Evolutionary conservation across 768 basidiomycete genomes (phyloP).

Genomic region (Tricholoma terreum): DNA sequence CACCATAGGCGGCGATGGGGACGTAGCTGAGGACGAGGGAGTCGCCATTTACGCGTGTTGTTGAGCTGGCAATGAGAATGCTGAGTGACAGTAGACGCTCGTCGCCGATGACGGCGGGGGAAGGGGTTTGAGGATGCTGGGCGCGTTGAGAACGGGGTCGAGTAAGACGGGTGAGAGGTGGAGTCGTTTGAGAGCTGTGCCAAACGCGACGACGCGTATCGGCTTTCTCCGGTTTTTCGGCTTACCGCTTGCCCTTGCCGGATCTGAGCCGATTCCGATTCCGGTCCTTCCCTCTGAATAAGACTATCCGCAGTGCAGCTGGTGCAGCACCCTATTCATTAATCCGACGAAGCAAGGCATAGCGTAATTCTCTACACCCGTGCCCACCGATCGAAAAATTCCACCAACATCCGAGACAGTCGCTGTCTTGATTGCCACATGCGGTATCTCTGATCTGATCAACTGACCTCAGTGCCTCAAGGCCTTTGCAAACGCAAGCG

Average conservation of each 20-base stretch:
- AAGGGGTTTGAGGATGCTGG: conserved; percentile 34
- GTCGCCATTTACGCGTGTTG: conserved; percentile 64
- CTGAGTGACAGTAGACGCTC: conserved; percentile 22
- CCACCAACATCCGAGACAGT: conserved; percentile 3
- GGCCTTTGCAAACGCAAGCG: conserved; percentile 15
- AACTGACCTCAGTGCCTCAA: conserved; percentile 33
- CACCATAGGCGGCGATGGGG: conserved; percentile 72
- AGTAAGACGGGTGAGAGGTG: conserved; percentile 24
- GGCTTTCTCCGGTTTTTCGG: conserved; percentile 46
- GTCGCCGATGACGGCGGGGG: conserved; percentile 30
- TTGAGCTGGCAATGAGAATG: conserved; percentile 7
- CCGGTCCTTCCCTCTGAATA: conserved; percentile 25
- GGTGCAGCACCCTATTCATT: neutral
- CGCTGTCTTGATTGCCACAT: conserved; percentile 5
- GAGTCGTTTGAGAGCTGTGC: conserved; percentile 34
- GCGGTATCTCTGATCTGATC: conserved; percentile 21
- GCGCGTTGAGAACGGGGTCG: conserved; percentile 31
- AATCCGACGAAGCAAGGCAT: neutral
- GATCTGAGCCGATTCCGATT: conserved; percentile 12
- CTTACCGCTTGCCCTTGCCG: conserved; percentile 23
- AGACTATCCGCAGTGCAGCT: neutral
- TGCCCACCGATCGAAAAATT: neutral
- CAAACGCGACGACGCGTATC: conserved; percentile 55
- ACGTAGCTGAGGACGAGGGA: conserved; percentile 78
- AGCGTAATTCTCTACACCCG: neutral